Evolutionary conservation across 495 filamentous ascomycete species (phyloP).

Genomic region (Penicillium goetzii): DNA sequence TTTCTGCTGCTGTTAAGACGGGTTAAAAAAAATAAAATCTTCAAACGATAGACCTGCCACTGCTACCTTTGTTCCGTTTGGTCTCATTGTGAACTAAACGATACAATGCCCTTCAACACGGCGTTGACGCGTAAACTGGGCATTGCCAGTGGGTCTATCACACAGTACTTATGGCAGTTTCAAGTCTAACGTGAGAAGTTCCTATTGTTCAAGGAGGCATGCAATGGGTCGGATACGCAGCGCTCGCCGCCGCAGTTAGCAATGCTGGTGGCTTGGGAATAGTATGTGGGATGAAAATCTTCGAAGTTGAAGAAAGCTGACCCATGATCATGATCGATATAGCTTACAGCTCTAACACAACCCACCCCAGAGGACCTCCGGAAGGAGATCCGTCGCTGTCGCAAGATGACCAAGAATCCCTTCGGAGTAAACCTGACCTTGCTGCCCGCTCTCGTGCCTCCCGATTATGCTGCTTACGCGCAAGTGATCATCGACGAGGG

Average conservation of each 20-base stretch:
- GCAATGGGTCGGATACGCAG: conserved; percentile 2
- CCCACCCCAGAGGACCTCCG: neutral
- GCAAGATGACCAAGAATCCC: neutral
- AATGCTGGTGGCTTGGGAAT: neutral
- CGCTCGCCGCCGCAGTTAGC: neutral
- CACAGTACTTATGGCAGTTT: neutral
- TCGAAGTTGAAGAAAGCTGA: neutral
- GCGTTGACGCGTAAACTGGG: neutral
- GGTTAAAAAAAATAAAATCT: neutral
- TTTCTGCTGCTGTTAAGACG: neutral
- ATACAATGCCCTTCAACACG: neutral
- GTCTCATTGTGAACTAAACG: neutral
- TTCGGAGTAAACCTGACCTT: neutral
- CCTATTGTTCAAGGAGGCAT: neutral
- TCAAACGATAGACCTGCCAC: neutral
- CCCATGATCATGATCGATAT: neutral
- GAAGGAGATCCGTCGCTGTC: neutral
- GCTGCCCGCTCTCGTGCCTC: neutral
- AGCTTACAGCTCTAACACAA: neutral
- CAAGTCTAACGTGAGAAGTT: neutral
- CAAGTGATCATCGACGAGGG: neutral
- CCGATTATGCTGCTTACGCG: neutral
- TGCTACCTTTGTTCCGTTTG: neutral
- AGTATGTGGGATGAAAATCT: neutral
- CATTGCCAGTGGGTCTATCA: neutral